Evolutionary conservation across 305 asterid species (phyloP).

Genomic region (Solanum hybrid): DNA sequence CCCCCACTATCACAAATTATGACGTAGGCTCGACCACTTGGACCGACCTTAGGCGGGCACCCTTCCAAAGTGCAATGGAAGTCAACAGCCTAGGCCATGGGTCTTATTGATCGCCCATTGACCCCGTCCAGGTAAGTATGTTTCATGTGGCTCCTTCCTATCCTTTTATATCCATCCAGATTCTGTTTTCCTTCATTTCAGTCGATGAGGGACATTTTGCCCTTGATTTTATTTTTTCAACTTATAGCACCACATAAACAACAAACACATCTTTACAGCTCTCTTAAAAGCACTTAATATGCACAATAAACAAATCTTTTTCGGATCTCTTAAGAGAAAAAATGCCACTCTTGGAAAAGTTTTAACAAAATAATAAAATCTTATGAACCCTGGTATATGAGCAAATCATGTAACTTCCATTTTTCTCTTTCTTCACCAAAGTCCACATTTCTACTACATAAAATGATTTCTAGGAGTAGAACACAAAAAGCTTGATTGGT

Average conservation of each 20-base stretch:
- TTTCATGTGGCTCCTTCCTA: neutral
- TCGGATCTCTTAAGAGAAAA: neutral
- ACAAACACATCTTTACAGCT: neutral
- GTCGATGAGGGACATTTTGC: neutral
- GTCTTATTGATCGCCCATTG: constrained; percentile 15
- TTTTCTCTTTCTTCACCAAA: neutral
- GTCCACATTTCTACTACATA: neutral
- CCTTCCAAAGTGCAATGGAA: neutral
- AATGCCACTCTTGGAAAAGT: neutral
- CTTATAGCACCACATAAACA: neutral
- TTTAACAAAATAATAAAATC: neutral
- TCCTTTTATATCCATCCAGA: neutral
- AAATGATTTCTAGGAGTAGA: neutral
- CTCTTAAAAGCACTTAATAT: neutral
- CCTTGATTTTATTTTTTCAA: neutral
- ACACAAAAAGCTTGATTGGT: neutral
- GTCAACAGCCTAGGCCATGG: neutral
- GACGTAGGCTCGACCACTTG: constrained; percentile 42
- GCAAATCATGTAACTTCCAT: too few relatives aligned
- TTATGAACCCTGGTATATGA: too few relatives aligned
- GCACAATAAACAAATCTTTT: neutral
- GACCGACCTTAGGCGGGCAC: constrained; percentile 16
- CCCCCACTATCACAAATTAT: constrained; percentile 52
- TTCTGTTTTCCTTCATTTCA: neutral
- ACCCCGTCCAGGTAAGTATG: constrained; percentile 35